Conservation (phyloP, 805 yeast species). For the Saccharomycopsis microspora region DNA sequence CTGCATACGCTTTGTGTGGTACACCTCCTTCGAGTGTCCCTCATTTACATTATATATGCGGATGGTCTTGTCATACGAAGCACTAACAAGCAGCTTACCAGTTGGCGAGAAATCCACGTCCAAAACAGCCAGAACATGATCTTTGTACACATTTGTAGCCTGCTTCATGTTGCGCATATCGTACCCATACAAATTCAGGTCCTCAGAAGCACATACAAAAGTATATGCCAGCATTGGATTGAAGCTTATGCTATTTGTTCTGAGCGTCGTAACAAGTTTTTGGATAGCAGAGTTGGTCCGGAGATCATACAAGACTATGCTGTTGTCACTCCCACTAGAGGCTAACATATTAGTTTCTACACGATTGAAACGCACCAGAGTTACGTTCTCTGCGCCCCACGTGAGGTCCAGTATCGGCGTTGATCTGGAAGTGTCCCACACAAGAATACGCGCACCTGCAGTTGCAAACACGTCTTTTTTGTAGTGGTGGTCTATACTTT, state of each 20-base stretch:
- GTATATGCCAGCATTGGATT: constrained; percentile 96
- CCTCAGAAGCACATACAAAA: constrained; percentile 88
- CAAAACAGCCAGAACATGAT: constrained; percentile 92
- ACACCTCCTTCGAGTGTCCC: constrained; percentile 91
- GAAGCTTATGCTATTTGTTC: constrained; percentile 85
- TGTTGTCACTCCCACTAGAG: constrained; percentile 82
- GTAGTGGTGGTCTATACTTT: constrained; percentile 78
- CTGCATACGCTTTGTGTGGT: constrained; percentile 98
- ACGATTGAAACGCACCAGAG: constrained; percentile 73
- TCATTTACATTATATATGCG: constrained; percentile 64
- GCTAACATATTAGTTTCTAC: constrained; percentile 87
- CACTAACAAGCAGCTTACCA: constrained; percentile 91
- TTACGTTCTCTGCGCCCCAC: constrained; percentile 95
- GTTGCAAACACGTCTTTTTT: constrained; percentile 70
- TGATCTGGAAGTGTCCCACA: constrained; percentile 86
- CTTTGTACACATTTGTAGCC: constrained; percentile 79
- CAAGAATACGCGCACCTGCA: constrained; percentile 78
- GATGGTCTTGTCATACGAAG: constrained; percentile 88
- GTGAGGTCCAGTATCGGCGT: constrained; percentile 67
- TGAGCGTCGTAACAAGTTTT: constrained; percentile 70
- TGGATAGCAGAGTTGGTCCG: constrained; percentile 89
- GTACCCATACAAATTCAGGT: constrained; percentile 88
- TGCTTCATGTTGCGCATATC: constrained; percentile 89
- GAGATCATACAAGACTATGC: constrained; percentile 80
- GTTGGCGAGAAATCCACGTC: constrained; percentile 94